Evolutionary conservation across 768 basidiomycete species (phyloP), one percentile per base, ranked within the genome.

Genomic region (Phlebiopsis flavidoalba): DNA sequence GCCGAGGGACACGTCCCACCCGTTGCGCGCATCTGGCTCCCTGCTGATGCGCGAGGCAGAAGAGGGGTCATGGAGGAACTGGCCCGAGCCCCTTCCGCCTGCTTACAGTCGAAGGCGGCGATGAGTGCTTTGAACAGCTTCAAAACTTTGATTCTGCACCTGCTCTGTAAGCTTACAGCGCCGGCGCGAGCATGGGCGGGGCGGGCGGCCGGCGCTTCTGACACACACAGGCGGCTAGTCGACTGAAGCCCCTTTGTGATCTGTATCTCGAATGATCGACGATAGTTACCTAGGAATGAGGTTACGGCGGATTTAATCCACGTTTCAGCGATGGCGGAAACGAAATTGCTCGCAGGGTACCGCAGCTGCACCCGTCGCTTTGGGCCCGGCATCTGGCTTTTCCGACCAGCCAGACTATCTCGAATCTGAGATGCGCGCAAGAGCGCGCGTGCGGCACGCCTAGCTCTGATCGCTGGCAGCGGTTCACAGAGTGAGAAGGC

Each of bases 1-100:
- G 75, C 77, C 1, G 88, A 91, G 64, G 86, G 85, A 0, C 87
- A 91, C 68, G 76, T 88, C 8, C 90, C 89, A 1, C 85, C 88
- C 0, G 86, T 90, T 3, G 85, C 83, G 33, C 80, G 88, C 48
- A 66, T 81, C 26, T 87, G 82, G 82, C 73, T 70, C 22, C 74
- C 76, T 45, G 50, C 17, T 21, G 49, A 63, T 48, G n/a, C 62
- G 66, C 62, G 70, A 67, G 46, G 66, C 70, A 65, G 73, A 60
- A 15, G 58, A 65, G 12, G 76, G 75, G 7, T 66, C 65, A 2
- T 85, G 85, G 85, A n/a, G n/a, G n/a, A 76, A 77, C 63, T n/a
- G n/a, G 74, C 79, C 3, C 75, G 80, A n/a, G n/a, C n/a, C 60
- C 88, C 89, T 72, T 74, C 78, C 37, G 72, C 71, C 1, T 83